These are phyloP conservation scores for Circinella umbellata DNA, from an alignment of 371 early-diverging fungal genomes.

Conservation along the genomic window DNA sequence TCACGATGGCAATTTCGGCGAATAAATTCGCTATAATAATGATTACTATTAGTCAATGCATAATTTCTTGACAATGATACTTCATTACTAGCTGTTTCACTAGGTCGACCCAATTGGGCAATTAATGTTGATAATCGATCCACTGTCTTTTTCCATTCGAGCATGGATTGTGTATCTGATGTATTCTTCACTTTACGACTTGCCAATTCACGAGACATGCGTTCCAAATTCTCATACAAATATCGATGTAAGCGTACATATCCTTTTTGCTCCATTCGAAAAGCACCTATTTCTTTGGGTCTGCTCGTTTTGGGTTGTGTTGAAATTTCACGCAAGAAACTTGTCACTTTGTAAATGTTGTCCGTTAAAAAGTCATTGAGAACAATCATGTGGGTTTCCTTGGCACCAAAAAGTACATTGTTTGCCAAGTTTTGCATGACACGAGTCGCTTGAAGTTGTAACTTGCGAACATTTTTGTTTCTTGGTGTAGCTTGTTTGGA, in stretches of 20 bases:
- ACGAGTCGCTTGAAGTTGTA: slow-evolving; percentile 88
- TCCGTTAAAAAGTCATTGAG: slow-evolving; percentile 83
- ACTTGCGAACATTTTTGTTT: slow-evolving; percentile 65
- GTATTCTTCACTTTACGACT: slow-evolving; percentile 29
- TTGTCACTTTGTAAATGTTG: slow-evolving; percentile 70
- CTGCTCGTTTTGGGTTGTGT: not conserved
- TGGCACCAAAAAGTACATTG: slow-evolving; percentile 90
- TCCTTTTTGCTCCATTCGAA: slow-evolving; percentile 58
- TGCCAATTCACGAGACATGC: slow-evolving; percentile 67
- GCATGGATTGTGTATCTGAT: slow-evolving; percentile 33
- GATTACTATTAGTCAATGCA: slow-evolving; percentile 48
- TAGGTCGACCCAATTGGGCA: slow-evolving; percentile 84
- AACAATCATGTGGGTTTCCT: slow-evolving; percentile 89
- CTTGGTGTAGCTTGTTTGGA: slow-evolving; percentile 39
- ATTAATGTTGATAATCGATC: slow-evolving; percentile 80
- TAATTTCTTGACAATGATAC: slow-evolving; percentile 43
- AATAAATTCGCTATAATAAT: slow-evolving; percentile 80
- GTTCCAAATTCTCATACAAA: slow-evolving; percentile 72
- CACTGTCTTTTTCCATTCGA: slow-evolving; percentile 60
- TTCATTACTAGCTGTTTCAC: slow-evolving; percentile 39
- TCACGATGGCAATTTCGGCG: slow-evolving; percentile 70
- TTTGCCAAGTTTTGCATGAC: slow-evolving; percentile 95
- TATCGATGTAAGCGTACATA: slow-evolving; percentile 66
- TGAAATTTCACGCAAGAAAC: slow-evolving; percentile 62
- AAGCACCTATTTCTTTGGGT: not conserved